Base-by-base conservation (phyloP, 2,329 filamentous ascomycete species). In the Alternaria ethzedia region DNA sequence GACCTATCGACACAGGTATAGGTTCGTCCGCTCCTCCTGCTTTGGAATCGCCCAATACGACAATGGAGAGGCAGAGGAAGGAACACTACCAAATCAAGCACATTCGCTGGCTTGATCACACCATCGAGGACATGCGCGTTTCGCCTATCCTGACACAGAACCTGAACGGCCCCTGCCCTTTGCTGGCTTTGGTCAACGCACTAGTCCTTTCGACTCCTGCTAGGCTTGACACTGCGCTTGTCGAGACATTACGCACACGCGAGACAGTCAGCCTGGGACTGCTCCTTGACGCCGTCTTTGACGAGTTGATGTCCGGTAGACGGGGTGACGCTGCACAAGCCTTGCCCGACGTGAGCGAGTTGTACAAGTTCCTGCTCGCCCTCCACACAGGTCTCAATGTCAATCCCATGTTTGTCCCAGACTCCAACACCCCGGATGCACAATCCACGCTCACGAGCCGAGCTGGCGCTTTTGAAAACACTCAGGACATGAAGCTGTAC, bases 351-450 rank as follows among this genome's bases (percentile, higher is more conserved):
- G 91, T 98, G 10, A 87, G 90, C 36, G 94, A 97, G 63, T 84
- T 99, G 2, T 97, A 97, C 78, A 86, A 87, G 7, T 99, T 99
- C 75, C 83, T 99, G 3, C 88, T 96, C 60, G 92, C 93, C 47
- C 83, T 99, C 3, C 93, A 97, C 71, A 98, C 94, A 0, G 96
- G 96, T 41, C 97, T 99, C 92, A 99, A 98, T 73, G 95, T 98
- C 61, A 99, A 99, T 69, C 96, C 96, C 3, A 89, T 91, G 20
- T 96, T 97, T 67, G 86, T 96, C 8, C 86, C 92, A 2, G 85
- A 8, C 82, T 28, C 79, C 72, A 58, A 83, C 17, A 67, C 68
- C 9, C 70, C 68, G 2, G 66, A 68, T 84, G 75, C 69, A 41
- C 69, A 78, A 68, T 71, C 75, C 15, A 65, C 75, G 23, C 66